Percentiles rank a stretch among this genome's conserved stretches.
Evolutionary conservation across 2,329 filamentous ascomycete species (phyloP).

Genomic region (Venturia aucupariae): DNA sequence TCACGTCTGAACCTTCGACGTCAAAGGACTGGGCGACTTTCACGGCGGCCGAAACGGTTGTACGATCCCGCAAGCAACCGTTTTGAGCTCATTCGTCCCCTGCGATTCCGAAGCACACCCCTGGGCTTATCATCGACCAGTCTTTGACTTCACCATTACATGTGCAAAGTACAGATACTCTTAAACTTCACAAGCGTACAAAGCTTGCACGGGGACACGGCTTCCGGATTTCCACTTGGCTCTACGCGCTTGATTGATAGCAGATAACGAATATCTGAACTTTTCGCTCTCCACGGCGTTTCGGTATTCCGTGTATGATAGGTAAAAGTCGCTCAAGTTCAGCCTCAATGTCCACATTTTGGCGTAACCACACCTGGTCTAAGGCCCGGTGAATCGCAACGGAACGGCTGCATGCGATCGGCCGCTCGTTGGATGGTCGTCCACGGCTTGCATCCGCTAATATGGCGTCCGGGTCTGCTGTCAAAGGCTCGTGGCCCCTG

Average conservation of each 20-base stretch:
- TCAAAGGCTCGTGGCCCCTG: constrained; percentile 1
- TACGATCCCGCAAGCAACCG: background rate
- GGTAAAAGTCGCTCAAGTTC: background rate
- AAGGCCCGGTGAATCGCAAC: background rate
- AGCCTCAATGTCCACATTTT: background rate
- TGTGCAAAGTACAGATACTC: constrained; percentile 5
- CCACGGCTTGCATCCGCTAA: background rate
- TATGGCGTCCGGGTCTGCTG: background rate
- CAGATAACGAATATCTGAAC: background rate
- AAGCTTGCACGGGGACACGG: background rate
- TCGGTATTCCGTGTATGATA: no score
- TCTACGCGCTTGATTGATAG: background rate
- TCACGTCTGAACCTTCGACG: background rate
- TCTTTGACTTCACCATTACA: background rate
- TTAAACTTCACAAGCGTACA: background rate
- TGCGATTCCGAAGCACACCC: background rate
- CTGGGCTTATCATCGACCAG: background rate
- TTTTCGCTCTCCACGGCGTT: background rate
- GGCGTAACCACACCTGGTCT: background rate
- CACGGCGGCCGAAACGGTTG: background rate
- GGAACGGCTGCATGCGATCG: background rate
- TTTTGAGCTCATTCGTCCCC: background rate
- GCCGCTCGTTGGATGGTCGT: background rate
- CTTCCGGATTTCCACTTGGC: background rate
- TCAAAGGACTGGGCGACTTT: background rate